Evolutionary conservation across 495 filamentous ascomycete genomes (phyloP).

Genomic region (Xylaria sp.): DNA sequence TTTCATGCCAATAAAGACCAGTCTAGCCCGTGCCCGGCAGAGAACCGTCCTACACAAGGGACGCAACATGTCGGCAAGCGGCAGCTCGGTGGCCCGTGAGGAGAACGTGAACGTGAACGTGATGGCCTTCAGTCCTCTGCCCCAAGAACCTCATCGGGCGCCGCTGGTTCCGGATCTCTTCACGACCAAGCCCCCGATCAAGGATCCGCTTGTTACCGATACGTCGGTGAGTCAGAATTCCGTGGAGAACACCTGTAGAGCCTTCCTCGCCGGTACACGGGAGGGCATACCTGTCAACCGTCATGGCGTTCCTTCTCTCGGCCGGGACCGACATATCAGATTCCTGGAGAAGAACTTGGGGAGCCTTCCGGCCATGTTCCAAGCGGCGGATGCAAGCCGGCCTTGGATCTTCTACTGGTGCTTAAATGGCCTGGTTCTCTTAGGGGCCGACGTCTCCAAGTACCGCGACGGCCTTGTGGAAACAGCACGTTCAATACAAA

Average conservation of each 20-base stretch:
- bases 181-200: slow-evolving; percentile 65
- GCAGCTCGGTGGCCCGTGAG: neutral
- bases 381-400: slow-evolving; percentile 77
- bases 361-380: slow-evolving; percentile 69
- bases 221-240: slow-evolving; percentile 71
- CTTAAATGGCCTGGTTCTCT: slow-evolving; percentile 70
- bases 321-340: slow-evolving; percentile 71
- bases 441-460: slow-evolving; percentile 76
- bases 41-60: slow-evolving; percentile 23
- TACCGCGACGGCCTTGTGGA: slow-evolving; percentile 72
- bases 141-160: slow-evolving; percentile 40
- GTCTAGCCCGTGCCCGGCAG: slow-evolving; percentile 40
- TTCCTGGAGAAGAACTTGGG: slow-evolving; percentile 75
- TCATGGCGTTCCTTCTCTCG: slow-evolving; percentile 75
- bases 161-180: slow-evolving; percentile 69
- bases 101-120: slow-evolving; percentile 5
- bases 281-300: slow-evolving; percentile 60
- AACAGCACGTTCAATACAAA: slow-evolving; percentile 81
- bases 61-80: slow-evolving; percentile 13
- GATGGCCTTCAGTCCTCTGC: slow-evolving; percentile 30
- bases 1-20: slow-evolving; percentile 44
- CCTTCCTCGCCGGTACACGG: slow-evolving; percentile 64
- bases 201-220: slow-evolving; percentile 71
- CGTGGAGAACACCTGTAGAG: slow-evolving; percentile 71
- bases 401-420: slow-evolving; percentile 97